Evolutionary conservation across 495 filamentous ascomycete species (phyloP), one percentile per base, ranked within the genome.

Genomic region (Rostrohypoxylon terebratum): DNA sequence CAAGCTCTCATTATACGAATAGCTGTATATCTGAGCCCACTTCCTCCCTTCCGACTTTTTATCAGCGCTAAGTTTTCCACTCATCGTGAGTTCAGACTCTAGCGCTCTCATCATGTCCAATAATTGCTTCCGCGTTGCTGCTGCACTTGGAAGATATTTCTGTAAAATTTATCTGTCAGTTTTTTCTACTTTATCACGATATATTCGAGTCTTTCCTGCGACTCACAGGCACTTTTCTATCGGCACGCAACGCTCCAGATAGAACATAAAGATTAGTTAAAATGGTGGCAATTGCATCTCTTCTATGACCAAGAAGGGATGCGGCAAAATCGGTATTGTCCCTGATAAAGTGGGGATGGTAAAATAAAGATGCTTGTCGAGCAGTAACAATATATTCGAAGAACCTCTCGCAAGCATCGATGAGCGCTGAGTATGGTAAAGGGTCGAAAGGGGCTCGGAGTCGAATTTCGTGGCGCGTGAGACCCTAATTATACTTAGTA

Each of bases 401-500:
- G 77, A 89, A 86, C 7, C 79, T 77, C 69, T 89, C 87, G 58
- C 83, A 86, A 18, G 82, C 77, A 61, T 83, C 80, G 34, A 89
- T 86, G 11, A 88, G 82, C 10, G 79, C 85, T n/a, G 79, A 82
- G 75, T 88, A 89, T 0, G 87, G 87, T 4, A 84, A 77, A 4
- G 85, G 82, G 67, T 89, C 78, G 64, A 89, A 89, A 1, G 86
- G 86, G 18, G 82, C 87, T 50, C 87, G 82, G 44, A 88, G 81
- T 10, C 87, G 83, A 63, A 89, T 85, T 65, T 89, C 87, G 64
- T 89, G 87, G 9, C 84, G 80, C 2, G 87, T 88, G 62, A 89
- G 71, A 13, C 77, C 81, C 81, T 82, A 50, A 0, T 59, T 50
- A 51, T 18, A 7, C 16, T 68, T 31, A 73, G 25, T 42, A 8